These are phyloP conservation scores for Tolypocladium tundrense DNA, from an alignment of 2,329 filamentous ascomycete genomes.

Conservation along the genomic window DNA sequence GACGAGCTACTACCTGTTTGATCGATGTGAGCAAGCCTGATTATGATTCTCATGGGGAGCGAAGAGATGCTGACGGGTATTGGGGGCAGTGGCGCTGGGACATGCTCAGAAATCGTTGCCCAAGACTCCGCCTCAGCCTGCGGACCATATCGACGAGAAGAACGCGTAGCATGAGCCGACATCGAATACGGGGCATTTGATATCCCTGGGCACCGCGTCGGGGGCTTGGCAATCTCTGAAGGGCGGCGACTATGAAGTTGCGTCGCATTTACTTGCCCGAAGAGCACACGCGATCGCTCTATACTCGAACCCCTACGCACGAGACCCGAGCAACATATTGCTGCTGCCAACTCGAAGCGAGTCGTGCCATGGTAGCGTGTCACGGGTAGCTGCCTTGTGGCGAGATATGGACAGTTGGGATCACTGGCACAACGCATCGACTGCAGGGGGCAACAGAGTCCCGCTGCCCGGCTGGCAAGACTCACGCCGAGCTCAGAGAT, in stretches of 20 bases:
- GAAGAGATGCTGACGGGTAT: neutral
- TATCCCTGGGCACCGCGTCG: too few relatives aligned
- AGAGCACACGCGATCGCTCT: neutral
- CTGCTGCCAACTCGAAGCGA: neutral
- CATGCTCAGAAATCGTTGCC: conserved; percentile 17
- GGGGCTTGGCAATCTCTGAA: neutral
- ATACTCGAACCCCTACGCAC: neutral
- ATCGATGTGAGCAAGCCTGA: conserved; percentile 29
- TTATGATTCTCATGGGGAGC: too few relatives aligned
- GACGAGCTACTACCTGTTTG: conserved; percentile 43
- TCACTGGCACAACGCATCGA: neutral
- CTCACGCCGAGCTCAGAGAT: neutral
- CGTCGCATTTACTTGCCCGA: neutral
- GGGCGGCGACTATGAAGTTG: neutral
- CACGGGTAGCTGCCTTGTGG: neutral
- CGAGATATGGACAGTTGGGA: neutral
- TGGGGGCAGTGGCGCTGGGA: conserved; percentile 19
- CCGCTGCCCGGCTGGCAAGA: neutral
- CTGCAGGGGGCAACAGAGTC: neutral
- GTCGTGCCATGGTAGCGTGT: neutral
- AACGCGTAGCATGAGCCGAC: neutral
- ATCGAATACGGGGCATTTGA: neutral
- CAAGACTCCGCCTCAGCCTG: neutral
- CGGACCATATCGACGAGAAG: neutral
- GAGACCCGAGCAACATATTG: neutral